These are phyloP conservation scores for Trichoderma parareesei DNA, from an alignment of 495 filamentous ascomycete species.

Conservation along the genomic window DNA sequence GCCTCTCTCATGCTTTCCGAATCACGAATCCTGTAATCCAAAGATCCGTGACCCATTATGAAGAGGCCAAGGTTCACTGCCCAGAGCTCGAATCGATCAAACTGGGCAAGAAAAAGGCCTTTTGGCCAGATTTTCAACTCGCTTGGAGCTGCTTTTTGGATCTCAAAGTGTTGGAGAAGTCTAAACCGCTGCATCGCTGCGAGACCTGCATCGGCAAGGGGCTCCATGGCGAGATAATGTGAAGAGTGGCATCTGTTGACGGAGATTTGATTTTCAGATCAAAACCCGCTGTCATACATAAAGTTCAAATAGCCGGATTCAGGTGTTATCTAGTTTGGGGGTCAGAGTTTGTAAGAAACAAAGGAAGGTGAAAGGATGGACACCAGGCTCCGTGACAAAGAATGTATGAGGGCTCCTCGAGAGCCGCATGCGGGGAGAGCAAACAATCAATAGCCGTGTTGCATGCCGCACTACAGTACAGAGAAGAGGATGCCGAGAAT, in stretches of 20 bases:
- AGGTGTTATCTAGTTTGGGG: background rate
- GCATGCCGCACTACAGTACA: no score
- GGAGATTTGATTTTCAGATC: background rate
- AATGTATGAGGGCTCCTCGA: background rate
- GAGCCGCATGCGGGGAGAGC: background rate
- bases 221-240: background rate
- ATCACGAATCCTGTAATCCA: constrained; percentile 22
- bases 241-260: background rate
- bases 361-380: no score
- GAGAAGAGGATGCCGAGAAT: background rate
- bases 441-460: background rate
- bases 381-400: background rate
- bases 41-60: constrained; percentile 17
- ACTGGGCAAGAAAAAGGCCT: constrained; percentile 6
- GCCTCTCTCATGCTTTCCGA: constrained; percentile 12
- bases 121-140: background rate
- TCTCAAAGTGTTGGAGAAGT: background rate
- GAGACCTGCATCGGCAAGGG: background rate
- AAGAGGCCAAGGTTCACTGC: constrained; percentile 20
- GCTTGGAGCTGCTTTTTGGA: background rate
- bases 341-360: background rate
- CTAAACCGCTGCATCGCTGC: background rate
- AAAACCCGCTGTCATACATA: background rate
- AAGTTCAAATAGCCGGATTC: no score
- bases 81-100: constrained; percentile 23